Conservation (phyloP, 768 basidiomycete species). For the Daedaleopsis nitida region DNA sequence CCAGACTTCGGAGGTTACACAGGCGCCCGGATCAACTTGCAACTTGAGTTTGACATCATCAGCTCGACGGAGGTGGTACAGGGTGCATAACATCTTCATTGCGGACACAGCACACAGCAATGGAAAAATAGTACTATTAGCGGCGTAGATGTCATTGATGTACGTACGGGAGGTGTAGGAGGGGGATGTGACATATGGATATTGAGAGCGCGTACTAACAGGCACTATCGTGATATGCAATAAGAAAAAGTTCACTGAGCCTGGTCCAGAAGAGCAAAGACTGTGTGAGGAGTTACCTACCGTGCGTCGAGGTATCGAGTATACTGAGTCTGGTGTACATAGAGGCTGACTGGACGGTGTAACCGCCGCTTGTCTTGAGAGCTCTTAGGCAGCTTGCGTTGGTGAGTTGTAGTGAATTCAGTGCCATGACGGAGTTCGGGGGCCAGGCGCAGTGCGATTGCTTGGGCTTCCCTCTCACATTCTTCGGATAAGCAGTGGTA, state of each 20-base stretch:
- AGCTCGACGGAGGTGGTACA: too few species aligned
- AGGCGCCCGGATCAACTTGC: too few species aligned
- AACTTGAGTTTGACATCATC: too few species aligned
- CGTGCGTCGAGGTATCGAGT: conserved; percentile 18
- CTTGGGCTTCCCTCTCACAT: conserved; percentile 21
- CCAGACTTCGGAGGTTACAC: too few species aligned
- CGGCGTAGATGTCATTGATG: conserved; percentile 14
- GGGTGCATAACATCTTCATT: conserved; percentile 17
- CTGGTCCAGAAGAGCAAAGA: conserved; percentile 18
- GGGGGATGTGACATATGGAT: conserved; percentile 7
- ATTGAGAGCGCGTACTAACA: conserved; percentile 17
- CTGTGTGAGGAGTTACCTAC: conserved; percentile 2
- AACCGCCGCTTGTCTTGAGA: conserved; percentile 43
- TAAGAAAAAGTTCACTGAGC: conserved; percentile 18
- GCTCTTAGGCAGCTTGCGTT: conserved; percentile 32
- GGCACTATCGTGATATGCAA: conserved; percentile 18
- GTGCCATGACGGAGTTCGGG: conserved; percentile 34
- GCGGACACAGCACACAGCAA: conserved; percentile 15
- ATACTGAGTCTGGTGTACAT: conserved; percentile 21
- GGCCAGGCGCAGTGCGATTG: conserved; percentile 42
- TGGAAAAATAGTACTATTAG: conserved; percentile 10
- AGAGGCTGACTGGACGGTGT: conserved; percentile 45
- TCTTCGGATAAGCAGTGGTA: background rate
- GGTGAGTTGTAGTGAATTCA: conserved; percentile 38
- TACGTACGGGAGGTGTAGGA: conserved; percentile 1